Evolutionary conservation across 306 rosid genomes (phyloP).

Genomic region (Fagus crenata): DNA sequence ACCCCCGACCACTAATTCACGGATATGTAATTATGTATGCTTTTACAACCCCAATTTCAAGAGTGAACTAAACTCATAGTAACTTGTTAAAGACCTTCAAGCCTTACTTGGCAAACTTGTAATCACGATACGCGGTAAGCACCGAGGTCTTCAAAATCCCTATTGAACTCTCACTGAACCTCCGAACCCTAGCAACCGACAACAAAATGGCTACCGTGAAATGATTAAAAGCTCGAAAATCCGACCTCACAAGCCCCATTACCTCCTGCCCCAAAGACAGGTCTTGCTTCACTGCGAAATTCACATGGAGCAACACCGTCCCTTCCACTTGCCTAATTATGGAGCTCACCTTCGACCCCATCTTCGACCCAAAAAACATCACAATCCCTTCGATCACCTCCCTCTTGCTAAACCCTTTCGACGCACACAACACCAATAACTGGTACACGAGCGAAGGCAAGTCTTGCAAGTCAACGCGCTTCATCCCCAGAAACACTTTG

Average conservation of each 20-base stretch:
- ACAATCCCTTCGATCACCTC: slow-evolving; percentile 43
- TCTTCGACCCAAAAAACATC: slow-evolving; percentile 38
- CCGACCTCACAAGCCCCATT: slow-evolving; percentile 37
- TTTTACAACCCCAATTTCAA: neutral
- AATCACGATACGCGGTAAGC: slow-evolving; percentile 32
- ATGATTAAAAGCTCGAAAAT: slow-evolving; percentile 42
- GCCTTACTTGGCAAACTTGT: slow-evolving; percentile 36
- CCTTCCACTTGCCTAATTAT: slow-evolving; percentile 47
- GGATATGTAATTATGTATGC: neutral
- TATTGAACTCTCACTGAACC: slow-evolving; percentile 34
- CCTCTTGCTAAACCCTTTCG: slow-evolving; percentile 42
- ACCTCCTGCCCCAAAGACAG: slow-evolving; percentile 42
- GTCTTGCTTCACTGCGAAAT: slow-evolving; percentile 47
- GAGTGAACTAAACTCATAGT: neutral
- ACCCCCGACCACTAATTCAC: neutral
- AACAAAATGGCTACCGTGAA: slow-evolving; percentile 41
- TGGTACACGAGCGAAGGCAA: slow-evolving; percentile 48
- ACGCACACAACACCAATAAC: slow-evolving; percentile 34
- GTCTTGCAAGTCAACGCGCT: slow-evolving; percentile 41
- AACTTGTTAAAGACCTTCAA: neutral
- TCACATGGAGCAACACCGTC: slow-evolving; percentile 42
- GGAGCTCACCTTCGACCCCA: slow-evolving; percentile 31
- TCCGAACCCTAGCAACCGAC: slow-evolving; percentile 37
- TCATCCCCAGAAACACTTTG: slow-evolving; percentile 35
- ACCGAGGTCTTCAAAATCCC: slow-evolving; percentile 29